Evolutionary conservation across 345 rosid species (phyloP), one percentile per base, ranked within the genome.

Genomic region (Euphorbia peplus): DNA sequence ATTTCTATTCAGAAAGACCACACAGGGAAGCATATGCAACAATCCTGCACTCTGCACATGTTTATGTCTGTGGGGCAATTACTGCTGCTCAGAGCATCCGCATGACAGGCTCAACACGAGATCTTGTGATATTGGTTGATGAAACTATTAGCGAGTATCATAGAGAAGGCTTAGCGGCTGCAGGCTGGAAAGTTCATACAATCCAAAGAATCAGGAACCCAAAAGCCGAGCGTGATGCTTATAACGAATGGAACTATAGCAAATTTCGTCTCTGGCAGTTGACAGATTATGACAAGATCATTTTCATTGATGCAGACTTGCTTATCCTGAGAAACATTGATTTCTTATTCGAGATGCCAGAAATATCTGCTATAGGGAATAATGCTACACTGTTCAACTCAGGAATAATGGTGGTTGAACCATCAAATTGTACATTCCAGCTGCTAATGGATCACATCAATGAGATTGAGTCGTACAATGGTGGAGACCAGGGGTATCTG

Each of bases 241-340:
- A 92, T 73, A 92, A 92, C 39, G 95, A 92, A 72, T 92, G 89
- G 87, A 90, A 92, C 75, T 92, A 92, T 79, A 92, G 95, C 82
- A 92, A 92, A 78, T 92, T 92, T 72, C 90, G 95, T 39, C 90
- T 92, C 46, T 92, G 96, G 96, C 96, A 92, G 80, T 68, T 92
- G 74, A 88, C 95, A 1, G 80, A 90, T 54, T 92, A 90, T 32
- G 83, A 83, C 78, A 92, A 88, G 86, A 92, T 92, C 76, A 88
- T 92, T 60, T 92, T 92, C 80, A 84, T 92, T 11, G 96, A 92
- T 58, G 90, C 98, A 18, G 95, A 92, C 83, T 73, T 90, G 80
- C 91, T 92, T 69, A 87, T 92, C 37, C 90, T 88, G 47, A 80
- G 95, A 67, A 92, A 92, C 73, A 90, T 92, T 0, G 95, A 90